Evolutionary conservation across 768 basidiomycete genomes (phyloP), one percentile per base, ranked within the genome.

Genomic region (Suillus variegatus): DNA sequence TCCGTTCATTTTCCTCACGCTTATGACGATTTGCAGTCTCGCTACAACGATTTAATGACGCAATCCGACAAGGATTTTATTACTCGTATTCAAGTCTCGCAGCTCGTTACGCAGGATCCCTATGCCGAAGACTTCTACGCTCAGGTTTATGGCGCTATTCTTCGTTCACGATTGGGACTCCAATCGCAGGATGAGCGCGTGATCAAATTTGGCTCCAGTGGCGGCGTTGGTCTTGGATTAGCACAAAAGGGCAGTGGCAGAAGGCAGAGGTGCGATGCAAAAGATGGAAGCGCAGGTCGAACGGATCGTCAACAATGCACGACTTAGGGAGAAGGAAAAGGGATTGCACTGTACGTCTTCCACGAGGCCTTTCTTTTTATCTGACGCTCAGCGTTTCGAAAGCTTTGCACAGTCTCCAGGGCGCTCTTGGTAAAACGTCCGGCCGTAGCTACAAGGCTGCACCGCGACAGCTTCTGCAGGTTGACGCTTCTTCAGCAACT

Each of bases 31-130:
- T 22, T 68, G 10, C 61, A 95, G 94, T 87, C 95, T 66, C 88
- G 93, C 66, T 95, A 95, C 73, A 97, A 97, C 70, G 94, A 95
- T 75, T 84, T 96, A 44, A 97, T 97, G 95, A 95, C 94, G 4
- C 94, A 95, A 78, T 95, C 93, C 13, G 97, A 99, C 83, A 99
- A 99, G 80, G 97, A 99, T 74, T 99, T 99, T 75, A 99, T 99
- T 79, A 99, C 97, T 43, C 89, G 97, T 32, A 99, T 99, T 68
- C 97, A 99, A 77, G 94, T 99, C 41, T 98, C 97, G 2, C 97
- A 99, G 73, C 91, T 99, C 49, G 95, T 97, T 52, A 97, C 95
- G 7, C 90, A 93, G 72, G 97, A 99, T 78, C 97, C 97, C 0
- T 99, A 97, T 76, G 89, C 93, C 40, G 97, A 99, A 68, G 97